Evolutionary conservation across 345 rosid genomes (phyloP), one percentile per base, ranked within the genome.

Genomic region (Salix koriyanagi): DNA sequence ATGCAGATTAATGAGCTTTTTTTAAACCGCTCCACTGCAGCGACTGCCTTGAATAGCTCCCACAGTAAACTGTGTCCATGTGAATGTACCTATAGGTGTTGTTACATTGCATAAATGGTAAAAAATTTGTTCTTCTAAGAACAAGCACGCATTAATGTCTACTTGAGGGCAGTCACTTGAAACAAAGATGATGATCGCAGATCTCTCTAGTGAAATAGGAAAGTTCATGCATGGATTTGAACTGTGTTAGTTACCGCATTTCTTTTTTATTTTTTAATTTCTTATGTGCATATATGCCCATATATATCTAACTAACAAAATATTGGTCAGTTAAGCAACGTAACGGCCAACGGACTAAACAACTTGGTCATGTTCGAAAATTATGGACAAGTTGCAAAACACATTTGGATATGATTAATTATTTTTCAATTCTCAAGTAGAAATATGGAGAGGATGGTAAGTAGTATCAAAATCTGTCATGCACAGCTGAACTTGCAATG

Each of bases 401-500:
- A 72, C 28, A 52, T 56, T 56, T 34, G n/a, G 65, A 41, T 25
- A 23, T 18, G 32, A 13, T 21, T 52, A 69, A 39, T 46, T 44
- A 39, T 30, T 64, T 77, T 15, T 50, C 50, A 46, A 65, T 37
- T 71, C 65, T 65, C 36, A 39, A 67, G 65, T 34, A n/a, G 39
- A 62, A 67, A 78, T 5, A 16, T 21, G 61, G 9, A 58, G 41
- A 65, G 39, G 70, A 12, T 34, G 73, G n/a, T 10, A 69, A 23
- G 66, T 70, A 34, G 65, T 23, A 70, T 62, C 56, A 75, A 66
- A 69, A 42, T 28, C 13, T 30, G 67, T 28, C 26, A 71, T 65
- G 62, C 4, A 18, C 34, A 56, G 15, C 42, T 6, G 37, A 77
- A 70, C 64, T 67, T 48, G 69, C 61, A 66, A 46, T 6, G 62